Conservation (phyloP, 2,329 filamentous ascomycete genomes). For the Botrytis byssoidea region DNA sequence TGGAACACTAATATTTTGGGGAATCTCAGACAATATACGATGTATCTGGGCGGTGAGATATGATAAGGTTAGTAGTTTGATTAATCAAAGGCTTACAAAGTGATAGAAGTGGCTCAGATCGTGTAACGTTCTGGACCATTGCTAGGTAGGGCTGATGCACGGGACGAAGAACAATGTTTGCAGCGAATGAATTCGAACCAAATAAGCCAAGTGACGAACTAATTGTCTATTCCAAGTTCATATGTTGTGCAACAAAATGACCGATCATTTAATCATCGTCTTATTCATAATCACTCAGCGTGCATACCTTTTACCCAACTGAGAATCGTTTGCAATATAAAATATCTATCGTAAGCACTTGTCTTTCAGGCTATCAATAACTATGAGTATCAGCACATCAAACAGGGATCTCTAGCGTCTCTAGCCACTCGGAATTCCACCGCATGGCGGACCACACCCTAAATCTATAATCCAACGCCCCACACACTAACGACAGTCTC, state of each 20-base stretch:
- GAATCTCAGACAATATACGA: too few species aligned
- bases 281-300: neutral
- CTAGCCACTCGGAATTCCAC: neutral
- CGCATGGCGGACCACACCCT: neutral
- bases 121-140: neutral
- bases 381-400: neutral
- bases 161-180: neutral
- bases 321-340: neutral
- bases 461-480: neutral
- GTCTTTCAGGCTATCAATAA: neutral
- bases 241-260: neutral
- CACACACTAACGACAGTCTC: neutral
- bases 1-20: neutral
- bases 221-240: neutral
- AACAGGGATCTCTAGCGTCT: neutral
- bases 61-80: neutral
- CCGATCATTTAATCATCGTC: neutral
- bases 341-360: neutral
- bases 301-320: neutral
- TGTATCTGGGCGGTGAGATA: neutral
- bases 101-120: neutral
- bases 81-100: neutral
- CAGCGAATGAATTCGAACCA: neutral
- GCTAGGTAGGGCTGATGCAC: neutral
- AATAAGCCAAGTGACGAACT: neutral